Conservation (phyloP, 495 filamentous ascomycete species). For the Pyronema omphalodes region DNA sequence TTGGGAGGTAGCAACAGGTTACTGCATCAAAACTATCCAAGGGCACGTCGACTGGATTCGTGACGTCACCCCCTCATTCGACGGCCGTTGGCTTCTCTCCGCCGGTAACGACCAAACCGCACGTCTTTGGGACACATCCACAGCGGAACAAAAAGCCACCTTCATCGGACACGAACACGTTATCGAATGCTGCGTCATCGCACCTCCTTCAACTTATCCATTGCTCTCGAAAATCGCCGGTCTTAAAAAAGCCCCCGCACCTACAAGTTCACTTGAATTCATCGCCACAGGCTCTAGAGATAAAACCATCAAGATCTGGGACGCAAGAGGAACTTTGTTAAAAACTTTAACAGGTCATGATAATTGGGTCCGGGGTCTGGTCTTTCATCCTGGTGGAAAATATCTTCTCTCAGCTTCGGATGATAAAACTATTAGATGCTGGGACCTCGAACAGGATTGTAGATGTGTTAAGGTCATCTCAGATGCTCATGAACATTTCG, state of each 20-base stretch:
- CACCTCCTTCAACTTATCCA: slow-evolving; percentile 58
- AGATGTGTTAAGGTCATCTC: slow-evolving; percentile 68
- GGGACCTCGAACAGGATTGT: slow-evolving; percentile 84
- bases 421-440: slow-evolving; percentile 85
- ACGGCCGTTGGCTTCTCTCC: slow-evolving; percentile 68
- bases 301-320: slow-evolving; percentile 85
- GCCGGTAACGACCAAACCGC: slow-evolving; percentile 61
- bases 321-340: slow-evolving; percentile 64
- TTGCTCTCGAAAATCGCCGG: slow-evolving; percentile 67
- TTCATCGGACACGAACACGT: slow-evolving; percentile 80
- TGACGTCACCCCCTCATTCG: slow-evolving; percentile 61
- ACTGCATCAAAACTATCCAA: slow-evolving; percentile 68
- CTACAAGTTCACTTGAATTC: slow-evolving; percentile 64
- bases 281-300: slow-evolving; percentile 81
- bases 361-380: slow-evolving; percentile 79
- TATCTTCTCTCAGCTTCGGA: slow-evolving; percentile 73
- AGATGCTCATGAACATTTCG: slow-evolving; percentile 71
- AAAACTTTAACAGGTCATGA: slow-evolving; percentile 84
- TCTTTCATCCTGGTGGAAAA: slow-evolving; percentile 89
- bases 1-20: slow-evolving; percentile 87
- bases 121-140: slow-evolving; percentile 68
- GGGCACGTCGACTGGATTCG: slow-evolving; percentile 83
- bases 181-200: slow-evolving; percentile 76
- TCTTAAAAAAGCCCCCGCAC: slow-evolving; percentile 58
- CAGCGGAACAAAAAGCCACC: slow-evolving; percentile 58